Percentiles rank a stretch among this genome's conserved stretches.
These are phyloP conservation scores for Boletales sp. DNA, from an alignment of 768 basidiomycete genomes.

Conservation along the genomic window DNA sequence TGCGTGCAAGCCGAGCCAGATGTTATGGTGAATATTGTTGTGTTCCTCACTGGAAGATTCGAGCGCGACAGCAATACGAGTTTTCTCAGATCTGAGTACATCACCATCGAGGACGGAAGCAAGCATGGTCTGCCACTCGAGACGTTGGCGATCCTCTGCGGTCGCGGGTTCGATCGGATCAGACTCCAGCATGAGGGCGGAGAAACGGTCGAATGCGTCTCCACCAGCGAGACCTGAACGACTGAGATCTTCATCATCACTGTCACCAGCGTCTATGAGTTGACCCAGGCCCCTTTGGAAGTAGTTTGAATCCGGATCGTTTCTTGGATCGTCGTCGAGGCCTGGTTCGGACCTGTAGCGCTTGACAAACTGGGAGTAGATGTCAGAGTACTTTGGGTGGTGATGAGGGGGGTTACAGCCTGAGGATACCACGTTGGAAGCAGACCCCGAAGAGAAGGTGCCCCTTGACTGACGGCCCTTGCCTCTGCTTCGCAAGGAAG, in stretches of 20 bases:
- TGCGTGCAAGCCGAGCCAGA: slow-evolving; percentile 91
- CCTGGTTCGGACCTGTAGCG: slow-evolving; percentile 67
- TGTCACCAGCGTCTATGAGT: slow-evolving; percentile 64
- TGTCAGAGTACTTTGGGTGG: slow-evolving; percentile 47
- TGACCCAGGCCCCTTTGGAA: slow-evolving; percentile 70
- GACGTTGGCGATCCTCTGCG: slow-evolving; percentile 70
- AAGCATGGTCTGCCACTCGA: slow-evolving; percentile 96
- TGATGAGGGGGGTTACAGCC: slow-evolving; percentile 30
- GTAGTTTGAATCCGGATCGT: slow-evolving; percentile 83
- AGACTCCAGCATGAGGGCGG: slow-evolving; percentile 53
- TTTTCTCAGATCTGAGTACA: slow-evolving; percentile 92
- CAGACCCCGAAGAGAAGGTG: slow-evolving; percentile 27
- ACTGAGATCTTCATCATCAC: slow-evolving; percentile 69
- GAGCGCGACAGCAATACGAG: slow-evolving; percentile 79
- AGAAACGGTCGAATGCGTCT: slow-evolving; percentile 49
- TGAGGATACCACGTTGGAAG: slow-evolving; percentile 25
- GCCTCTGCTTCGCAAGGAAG: slow-evolving; percentile 28
- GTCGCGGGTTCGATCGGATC: slow-evolving; percentile 67
- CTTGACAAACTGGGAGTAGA: slow-evolving; percentile 78
- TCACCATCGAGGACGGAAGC: slow-evolving; percentile 92
- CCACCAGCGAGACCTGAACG: slow-evolving; percentile 40
- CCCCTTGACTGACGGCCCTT: slow-evolving; percentile 30
- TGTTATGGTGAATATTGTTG: slow-evolving; percentile 59
- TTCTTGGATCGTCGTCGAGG: slow-evolving; percentile 63
- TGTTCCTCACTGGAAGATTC: slow-evolving; percentile 68